phyloP scores from a whole-genome alignment of 371 early-diverging fungal genomes.

The Zancudomyces culisetae region DNA sequence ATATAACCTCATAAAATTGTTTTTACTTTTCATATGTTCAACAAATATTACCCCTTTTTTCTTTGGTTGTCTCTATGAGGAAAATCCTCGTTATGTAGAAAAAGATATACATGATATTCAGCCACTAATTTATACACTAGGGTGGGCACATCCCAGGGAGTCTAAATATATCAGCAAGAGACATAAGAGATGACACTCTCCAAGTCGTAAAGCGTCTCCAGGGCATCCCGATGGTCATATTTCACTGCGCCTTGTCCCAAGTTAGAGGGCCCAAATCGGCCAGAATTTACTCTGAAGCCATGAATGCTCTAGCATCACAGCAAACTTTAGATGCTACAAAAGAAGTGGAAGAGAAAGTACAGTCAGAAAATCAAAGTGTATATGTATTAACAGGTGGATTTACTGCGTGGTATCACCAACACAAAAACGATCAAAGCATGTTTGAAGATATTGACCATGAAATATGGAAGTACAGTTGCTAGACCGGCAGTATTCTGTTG shows the following conservation, averaged over 20 bases:
- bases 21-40: background rate
- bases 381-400: conserved; percentile 52
- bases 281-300: conserved; percentile 40
- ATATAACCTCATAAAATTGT: too few species aligned
- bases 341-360: background rate
- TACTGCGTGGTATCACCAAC: conserved; percentile 39
- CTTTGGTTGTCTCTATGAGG: background rate
- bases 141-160: conserved; percentile 69
- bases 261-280: conserved; percentile 72
- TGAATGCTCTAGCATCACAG: too few species aligned
- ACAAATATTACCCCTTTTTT: background rate
- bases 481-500: too few species aligned
- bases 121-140: conserved; percentile 12
- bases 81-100: background rate
- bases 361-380: conserved; percentile 21
- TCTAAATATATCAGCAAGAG: conserved; percentile 48
- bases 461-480: conserved; percentile 36
- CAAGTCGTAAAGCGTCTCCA: conserved; percentile 28
- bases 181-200: conserved; percentile 30
- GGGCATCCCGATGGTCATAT: conserved; percentile 43
- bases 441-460: conserved; percentile 39
- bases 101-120: background rate
- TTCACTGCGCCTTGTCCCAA: conserved; percentile 75
- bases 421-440: conserved; percentile 31
- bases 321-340: conserved; percentile 10